Evolutionary conservation across 768 basidiomycete species (phyloP).

Genomic region (Tylopilus plumbeoviolaceoides): DNA sequence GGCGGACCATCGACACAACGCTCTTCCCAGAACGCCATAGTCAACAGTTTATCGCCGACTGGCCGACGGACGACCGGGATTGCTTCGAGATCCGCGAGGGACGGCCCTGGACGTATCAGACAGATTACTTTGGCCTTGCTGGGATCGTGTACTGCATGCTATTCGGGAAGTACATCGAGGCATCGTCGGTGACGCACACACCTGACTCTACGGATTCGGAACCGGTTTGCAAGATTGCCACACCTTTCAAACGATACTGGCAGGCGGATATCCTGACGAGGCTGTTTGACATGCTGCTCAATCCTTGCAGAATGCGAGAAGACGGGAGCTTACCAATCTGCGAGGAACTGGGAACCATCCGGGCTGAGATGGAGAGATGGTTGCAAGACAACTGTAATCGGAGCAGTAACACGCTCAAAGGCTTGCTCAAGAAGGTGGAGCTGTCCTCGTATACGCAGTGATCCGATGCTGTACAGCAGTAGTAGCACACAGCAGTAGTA

Average conservation of each 20-base stretch:
- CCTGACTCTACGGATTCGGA: slow-evolving; percentile 30
- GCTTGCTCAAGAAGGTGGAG: slow-evolving; percentile 79
- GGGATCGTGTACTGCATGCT: slow-evolving; percentile 94
- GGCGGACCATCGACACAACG: slow-evolving; percentile 84
- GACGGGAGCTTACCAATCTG: slow-evolving; percentile 68
- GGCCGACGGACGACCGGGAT: slow-evolving; percentile 86
- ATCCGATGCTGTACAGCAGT: background rate
- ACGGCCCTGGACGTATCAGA: slow-evolving; percentile 88
- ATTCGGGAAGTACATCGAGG: slow-evolving; percentile 93
- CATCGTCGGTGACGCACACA: slow-evolving; percentile 45
- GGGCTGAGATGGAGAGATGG: slow-evolving; percentile 86
- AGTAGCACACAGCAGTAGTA: too few species aligned
- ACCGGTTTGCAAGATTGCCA: slow-evolving; percentile 57
- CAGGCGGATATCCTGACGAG: slow-evolving; percentile 82
- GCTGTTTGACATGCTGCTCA: slow-evolving; percentile 83
- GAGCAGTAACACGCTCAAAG: slow-evolving; percentile 75
- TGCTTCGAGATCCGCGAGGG: slow-evolving; percentile 87
- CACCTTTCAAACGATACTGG: slow-evolving; percentile 93
- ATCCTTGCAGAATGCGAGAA: slow-evolving; percentile 59
- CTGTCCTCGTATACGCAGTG: slow-evolving; percentile 39
- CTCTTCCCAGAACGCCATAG: slow-evolving; percentile 62
- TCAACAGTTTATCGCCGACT: slow-evolving; percentile 83
- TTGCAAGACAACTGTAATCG: slow-evolving; percentile 83
- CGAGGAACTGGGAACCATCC: slow-evolving; percentile 57
- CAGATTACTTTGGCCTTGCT: slow-evolving; percentile 95